phyloP scores from a whole-genome alignment of 495 filamentous ascomycete species.

The Penicillium canescens region DNA sequence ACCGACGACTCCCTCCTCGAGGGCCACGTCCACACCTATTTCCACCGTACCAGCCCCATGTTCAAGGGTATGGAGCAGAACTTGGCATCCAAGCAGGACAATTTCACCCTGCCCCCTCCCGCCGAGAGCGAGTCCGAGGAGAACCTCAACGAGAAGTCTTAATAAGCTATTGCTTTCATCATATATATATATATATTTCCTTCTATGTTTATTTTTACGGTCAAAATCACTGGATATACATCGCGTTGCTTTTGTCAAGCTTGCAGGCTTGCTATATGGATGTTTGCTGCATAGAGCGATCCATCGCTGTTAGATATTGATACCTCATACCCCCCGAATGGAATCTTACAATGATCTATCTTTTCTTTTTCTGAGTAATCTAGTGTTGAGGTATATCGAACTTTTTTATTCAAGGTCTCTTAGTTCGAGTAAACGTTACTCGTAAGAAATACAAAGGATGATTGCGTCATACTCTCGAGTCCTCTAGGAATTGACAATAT shows the following conservation, averaged over 20 bases:
- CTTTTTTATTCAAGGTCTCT: background rate
- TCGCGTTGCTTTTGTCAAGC: conserved; percentile 1
- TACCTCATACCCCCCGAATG: conserved; percentile 18
- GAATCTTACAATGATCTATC: background rate
- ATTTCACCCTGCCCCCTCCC: conserved; percentile 42
- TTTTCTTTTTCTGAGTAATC: background rate
- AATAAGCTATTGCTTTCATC: conserved; percentile 9
- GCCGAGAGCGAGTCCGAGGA: conserved; percentile 30
- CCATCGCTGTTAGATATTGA: conserved; percentile 23
- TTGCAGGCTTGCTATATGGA: background rate
- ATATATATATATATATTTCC: conserved; percentile 8
- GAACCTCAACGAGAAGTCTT: conserved; percentile 23
- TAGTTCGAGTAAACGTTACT: too few species aligned
- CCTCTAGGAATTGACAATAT: too few species aligned
- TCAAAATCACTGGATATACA: conserved; percentile 13
- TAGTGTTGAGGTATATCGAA: too few species aligned
- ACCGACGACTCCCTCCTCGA: conserved; percentile 45
- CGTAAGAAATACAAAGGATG: background rate
- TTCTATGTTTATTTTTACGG: conserved; percentile 3
- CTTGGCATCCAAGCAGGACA: conserved; percentile 30
- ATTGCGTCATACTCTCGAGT: too few species aligned
- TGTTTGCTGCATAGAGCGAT: conserved; percentile 13
- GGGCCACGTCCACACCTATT: conserved; percentile 49
- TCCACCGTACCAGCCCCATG: conserved; percentile 52
- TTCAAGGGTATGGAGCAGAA: conserved; percentile 48